Base-by-base conservation (phyloP, 2,329 filamentous ascomycete genomes). In the Orbilia oligospora region DNA sequence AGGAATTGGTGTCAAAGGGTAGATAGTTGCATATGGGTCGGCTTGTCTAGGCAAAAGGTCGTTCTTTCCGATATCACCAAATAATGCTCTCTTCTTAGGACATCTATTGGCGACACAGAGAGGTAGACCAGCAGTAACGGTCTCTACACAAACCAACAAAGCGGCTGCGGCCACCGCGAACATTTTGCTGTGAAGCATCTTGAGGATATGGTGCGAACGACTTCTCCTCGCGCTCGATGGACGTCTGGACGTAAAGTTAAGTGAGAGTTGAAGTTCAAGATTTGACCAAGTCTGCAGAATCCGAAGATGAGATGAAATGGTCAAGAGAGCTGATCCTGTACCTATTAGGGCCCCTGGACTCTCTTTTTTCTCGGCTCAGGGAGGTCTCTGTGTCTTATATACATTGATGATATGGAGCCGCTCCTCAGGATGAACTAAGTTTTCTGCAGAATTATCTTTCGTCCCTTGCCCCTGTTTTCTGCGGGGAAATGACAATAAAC, bases 401-500 rank as follows among this genome's bases (percentile, higher is more conserved):
- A 78, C 55, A 72, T 65, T 27, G 51, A 68, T 41, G 58, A 78
- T 71, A 55, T 67, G 61, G 72, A 70, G 22, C 66, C 66, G 49
- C 66, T 77, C 44, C 51, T 46, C 51, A 71, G 49, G 65, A 69
- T 63, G 71, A 56, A 36, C 71, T 44, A 44, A 65, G 48, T 64
- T 70, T 14, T 71, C 58, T 71, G 67, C 73, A 68, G 73, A 77
- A 78, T 64, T 61, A 64, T 67, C 55, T 78, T 68, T 58, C 44
- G 68, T 68, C 75, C 75, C 66, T 68, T 68, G 61, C 64, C 75
- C 75, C 75, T 72, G 68, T 46, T 78, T 78, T 64, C 63, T 78
- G 75, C 55, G 75, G 75, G 75, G 75, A 78, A 78, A 78, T 78
- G 51, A 78, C 61, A 78, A 71, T 72, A 78, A 78, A 78, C 63